phyloP scores from a whole-genome alignment of 305 asterid genomes.

The Nicotiana rustica region DNA sequence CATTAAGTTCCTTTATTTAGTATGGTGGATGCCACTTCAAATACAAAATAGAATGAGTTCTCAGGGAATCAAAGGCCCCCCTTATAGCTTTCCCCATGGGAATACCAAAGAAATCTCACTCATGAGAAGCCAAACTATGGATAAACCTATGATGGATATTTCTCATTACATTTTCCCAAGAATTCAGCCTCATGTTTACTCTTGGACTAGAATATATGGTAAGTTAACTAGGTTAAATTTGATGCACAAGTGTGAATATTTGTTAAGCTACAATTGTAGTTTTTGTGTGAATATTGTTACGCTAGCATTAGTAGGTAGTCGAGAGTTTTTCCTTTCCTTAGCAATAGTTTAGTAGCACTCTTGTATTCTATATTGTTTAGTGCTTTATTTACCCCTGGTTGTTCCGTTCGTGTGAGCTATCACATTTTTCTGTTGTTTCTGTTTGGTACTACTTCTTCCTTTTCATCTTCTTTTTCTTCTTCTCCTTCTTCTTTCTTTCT shows the following conservation, averaged over 20 bases:
- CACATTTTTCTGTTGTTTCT: too few relatives aligned
- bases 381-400: too few relatives aligned
- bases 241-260: not conserved
- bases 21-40: constrained; percentile 56
- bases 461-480: too few relatives aligned
- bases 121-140: constrained; percentile 59
- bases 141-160: constrained; percentile 49
- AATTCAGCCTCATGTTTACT: constrained; percentile 66
- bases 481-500: too few relatives aligned
- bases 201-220: constrained; percentile 70
- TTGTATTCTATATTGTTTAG: too few relatives aligned
- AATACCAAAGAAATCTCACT: constrained; percentile 56
- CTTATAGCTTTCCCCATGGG: constrained; percentile 69
- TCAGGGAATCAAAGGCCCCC: constrained; percentile 68
- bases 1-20: constrained; percentile 48
- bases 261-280: not conserved
- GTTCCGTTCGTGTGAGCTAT: too few relatives aligned
- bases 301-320: too few relatives aligned
- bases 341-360: too few relatives aligned
- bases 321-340: too few relatives aligned
- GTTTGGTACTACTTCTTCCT: too few relatives aligned
- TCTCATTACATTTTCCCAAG: constrained; percentile 62
- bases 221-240: not conserved
- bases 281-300: too few relatives aligned
- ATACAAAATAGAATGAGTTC: constrained; percentile 48